A percentile compares a stretch with the other conserved stretches of the same genome.
Evolutionary conservation across 2,329 filamentous ascomycete genomes (phyloP).

Genomic region (Bertia moriformis): DNA sequence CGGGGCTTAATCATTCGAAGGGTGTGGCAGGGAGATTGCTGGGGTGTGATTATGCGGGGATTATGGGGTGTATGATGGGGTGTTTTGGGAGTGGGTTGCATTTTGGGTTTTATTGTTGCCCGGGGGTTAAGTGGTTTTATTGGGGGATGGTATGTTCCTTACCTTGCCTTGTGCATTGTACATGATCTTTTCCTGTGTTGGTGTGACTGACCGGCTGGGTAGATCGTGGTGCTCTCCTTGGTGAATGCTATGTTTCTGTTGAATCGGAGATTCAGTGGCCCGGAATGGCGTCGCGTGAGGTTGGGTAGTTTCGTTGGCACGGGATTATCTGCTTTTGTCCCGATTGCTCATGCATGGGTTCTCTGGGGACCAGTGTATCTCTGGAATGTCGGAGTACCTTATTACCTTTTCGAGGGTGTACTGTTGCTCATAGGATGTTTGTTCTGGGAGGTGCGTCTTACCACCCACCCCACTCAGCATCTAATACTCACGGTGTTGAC

Average conservation of each 20-base stretch:
- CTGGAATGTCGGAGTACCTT: constrained; percentile 21
- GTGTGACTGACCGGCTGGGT: no score
- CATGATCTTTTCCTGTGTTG: background rate
- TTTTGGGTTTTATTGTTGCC: constrained; percentile 22
- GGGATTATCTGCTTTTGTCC: constrained; percentile 20
- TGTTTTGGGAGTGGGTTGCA: constrained; percentile 23
- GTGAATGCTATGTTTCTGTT: constrained; percentile 18
- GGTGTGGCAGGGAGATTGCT: constrained; percentile 18
- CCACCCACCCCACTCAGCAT: constrained; percentile 2
- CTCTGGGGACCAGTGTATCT: constrained; percentile 21
- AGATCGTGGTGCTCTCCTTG: constrained; percentile 18
- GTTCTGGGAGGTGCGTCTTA: constrained; percentile 22
- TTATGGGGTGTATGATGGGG: constrained; percentile 20
- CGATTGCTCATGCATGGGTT: constrained; percentile 20
- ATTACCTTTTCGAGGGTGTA: constrained; percentile 22
- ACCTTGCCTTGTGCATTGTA: constrained; percentile 2
- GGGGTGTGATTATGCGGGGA: constrained; percentile 20
- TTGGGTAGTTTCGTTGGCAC: constrained; percentile 19
- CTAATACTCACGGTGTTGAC: background rate
- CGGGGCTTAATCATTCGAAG: constrained; percentile 21
- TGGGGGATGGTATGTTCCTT: constrained; percentile 16
- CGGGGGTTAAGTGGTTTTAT: constrained; percentile 14
- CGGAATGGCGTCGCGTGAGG: constrained; percentile 18
- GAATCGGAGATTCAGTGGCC: constrained; percentile 17
- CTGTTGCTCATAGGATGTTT: constrained; percentile 18